Percentiles rank a stretch among this genome's conserved stretches.
These are phyloP conservation scores for Cercospora sp. DNA, from an alignment of 2,329 filamentous ascomycete species.

Conservation along the genomic window DNA sequence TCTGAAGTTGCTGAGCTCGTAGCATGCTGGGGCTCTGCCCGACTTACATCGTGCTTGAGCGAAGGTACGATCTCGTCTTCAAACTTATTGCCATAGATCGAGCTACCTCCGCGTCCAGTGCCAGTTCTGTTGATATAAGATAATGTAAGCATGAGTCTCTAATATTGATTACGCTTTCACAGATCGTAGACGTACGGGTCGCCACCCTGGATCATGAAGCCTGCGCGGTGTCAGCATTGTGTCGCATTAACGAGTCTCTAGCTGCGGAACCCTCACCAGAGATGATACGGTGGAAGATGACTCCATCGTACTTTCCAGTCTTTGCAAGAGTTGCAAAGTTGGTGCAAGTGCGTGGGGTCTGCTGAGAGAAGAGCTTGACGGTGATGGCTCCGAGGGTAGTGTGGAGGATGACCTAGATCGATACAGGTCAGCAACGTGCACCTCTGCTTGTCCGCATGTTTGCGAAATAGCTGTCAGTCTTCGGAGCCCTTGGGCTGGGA, in stretches of 20 bases:
- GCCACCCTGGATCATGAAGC: slow-evolving; percentile 87
- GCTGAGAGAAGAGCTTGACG: slow-evolving; percentile 36
- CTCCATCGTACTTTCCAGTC: slow-evolving; percentile 40
- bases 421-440: background rate
- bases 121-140: slow-evolving; percentile 24
- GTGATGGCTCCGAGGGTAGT: slow-evolving; percentile 41
- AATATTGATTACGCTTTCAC: background rate
- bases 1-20: background rate
- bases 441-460: background rate
- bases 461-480: background rate
- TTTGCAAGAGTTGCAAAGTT: slow-evolving; percentile 41
- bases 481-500: background rate
- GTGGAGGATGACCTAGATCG: slow-evolving; percentile 32
- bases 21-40: background rate
- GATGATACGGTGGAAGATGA: slow-evolving; percentile 55
- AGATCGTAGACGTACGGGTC: slow-evolving; percentile 26
- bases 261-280: background rate
- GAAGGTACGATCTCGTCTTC: slow-evolving; percentile 82
- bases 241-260: background rate
- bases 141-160: background rate
- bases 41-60: slow-evolving; percentile 68
- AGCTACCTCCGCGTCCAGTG: slow-evolving; percentile 61
- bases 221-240: slow-evolving; percentile 49
- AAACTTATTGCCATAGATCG: slow-evolving; percentile 87
- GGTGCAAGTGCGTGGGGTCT: slow-evolving; percentile 35